Evolutionary conservation across 768 basidiomycete genomes (phyloP).

Genomic region (Rubroboletus satanas): DNA sequence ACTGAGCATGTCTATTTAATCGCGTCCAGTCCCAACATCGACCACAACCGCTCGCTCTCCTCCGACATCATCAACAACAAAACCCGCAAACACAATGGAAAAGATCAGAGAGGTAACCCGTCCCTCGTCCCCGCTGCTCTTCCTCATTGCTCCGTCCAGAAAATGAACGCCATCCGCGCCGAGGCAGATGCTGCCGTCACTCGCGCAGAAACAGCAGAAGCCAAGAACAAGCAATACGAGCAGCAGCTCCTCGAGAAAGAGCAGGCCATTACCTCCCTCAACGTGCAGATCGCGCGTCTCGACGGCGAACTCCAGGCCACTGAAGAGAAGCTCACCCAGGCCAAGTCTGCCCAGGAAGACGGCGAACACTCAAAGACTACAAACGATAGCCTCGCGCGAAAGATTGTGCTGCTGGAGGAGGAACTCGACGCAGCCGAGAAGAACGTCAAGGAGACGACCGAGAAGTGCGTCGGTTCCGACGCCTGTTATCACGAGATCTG

Average conservation of each 20-base stretch:
- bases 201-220: slow-evolving; percentile 87
- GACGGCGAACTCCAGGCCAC: slow-evolving; percentile 68
- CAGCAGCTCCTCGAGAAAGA: slow-evolving; percentile 76
- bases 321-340: slow-evolving; percentile 60
- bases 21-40: slow-evolving; percentile 18
- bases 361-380: slow-evolving; percentile 66
- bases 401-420: slow-evolving; percentile 90
- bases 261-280: slow-evolving; percentile 79
- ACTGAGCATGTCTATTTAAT: slow-evolving; percentile 19
- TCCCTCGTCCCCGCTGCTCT: background rate
- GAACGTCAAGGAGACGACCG: slow-evolving; percentile 93
- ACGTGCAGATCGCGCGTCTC: slow-evolving; percentile 60
- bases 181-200: slow-evolving; percentile 80
- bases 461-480: slow-evolving; percentile 65
- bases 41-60: slow-evolving; percentile 4
- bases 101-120: slow-evolving; percentile 43
- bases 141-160: slow-evolving; percentile 38
- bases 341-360: slow-evolving; percentile 63
- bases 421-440: slow-evolving; percentile 95
- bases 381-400: slow-evolving; percentile 71
- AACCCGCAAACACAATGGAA: slow-evolving; percentile 35
- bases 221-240: slow-evolving; percentile 73
- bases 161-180: slow-evolving; percentile 68
- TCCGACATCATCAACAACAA: slow-evolving; percentile 2
- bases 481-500: slow-evolving; percentile 11